Base-by-base conservation (phyloP, 2,329 filamentous ascomycete genomes). In the Alternaria incomplexa region DNA sequence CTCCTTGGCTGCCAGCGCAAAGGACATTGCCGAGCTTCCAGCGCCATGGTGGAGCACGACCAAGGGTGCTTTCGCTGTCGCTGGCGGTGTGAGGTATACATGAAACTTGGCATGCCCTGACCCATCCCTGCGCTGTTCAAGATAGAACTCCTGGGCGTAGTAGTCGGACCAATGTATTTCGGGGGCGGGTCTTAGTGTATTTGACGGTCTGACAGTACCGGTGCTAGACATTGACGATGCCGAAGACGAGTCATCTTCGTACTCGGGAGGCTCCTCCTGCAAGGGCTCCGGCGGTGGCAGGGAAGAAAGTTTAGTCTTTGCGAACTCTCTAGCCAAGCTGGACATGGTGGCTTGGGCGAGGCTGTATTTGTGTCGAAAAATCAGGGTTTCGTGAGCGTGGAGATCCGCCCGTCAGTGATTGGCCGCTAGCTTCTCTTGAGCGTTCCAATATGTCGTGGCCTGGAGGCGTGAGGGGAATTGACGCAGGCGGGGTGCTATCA, bases 21-120 rank as follows among this genome's bases (percentile, higher is more conserved):
- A 99, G 3, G 93, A 97, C 62, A 98, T 87, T 7, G 92, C 96
- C 0, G 94, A 97, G 5, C 94, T 97, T 15, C 96, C 96, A 44
- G 93, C 96, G 43, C 96, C 96, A 81, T 99, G 96, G 77, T 99
- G 96, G 81, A 92, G 93, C 63, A 98, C 91, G 79, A 99, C 94
- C 6, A 99, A 84, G 0, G 95, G 93, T 0, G 91, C 92, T 64
- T 86, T 89, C 45, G 86, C 86, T 9, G 83, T 77, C 2, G 78
- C 75, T 1, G 95, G 94, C 1, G 93, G 93, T 20, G 89, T 97
- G 46, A 98, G 85, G 79, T 98, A 98, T 61, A 88, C 92, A 83
- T 99, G 96, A 76, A 94, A 91, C 55, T 85, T 87, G 45, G 93
- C 87, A 32, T 78, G 76, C 25, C 79, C 72, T 46, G 77, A 71